Evolutionary conservation across 2,329 filamentous ascomycete species (phyloP).

Genomic region (Chalara sp.): DNA sequence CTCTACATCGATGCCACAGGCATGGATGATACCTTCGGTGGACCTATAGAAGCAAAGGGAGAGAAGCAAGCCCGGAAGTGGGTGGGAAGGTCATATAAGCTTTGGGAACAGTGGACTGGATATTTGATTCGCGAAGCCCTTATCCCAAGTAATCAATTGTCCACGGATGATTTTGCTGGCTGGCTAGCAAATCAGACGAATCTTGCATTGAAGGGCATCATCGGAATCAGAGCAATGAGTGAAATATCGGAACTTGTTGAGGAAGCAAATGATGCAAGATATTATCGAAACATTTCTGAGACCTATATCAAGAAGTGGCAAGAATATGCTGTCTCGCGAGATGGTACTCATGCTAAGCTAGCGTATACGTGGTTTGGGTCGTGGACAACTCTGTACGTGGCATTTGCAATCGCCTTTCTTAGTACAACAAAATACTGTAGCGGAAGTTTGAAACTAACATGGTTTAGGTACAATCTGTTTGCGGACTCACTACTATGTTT

Average conservation of each 20-base stretch:
- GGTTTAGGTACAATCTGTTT: conserved; percentile 44
- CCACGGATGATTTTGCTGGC: conserved; percentile 65
- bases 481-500: conserved; percentile 73
- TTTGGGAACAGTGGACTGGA: conserved; percentile 65
- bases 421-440: no score
- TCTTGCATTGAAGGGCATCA: conserved; percentile 68
- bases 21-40: conserved; percentile 57
- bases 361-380: conserved; percentile 69
- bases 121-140: conserved; percentile 60
- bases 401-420: not conserved
- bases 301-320: conserved; percentile 61
- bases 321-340: conserved; percentile 53
- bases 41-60: conserved; percentile 39
- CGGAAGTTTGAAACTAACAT: no score
- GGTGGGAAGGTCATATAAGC: conserved; percentile 51
- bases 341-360: conserved; percentile 60
- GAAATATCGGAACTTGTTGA: conserved; percentile 54
- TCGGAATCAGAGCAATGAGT: conserved; percentile 73
- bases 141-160: conserved; percentile 59
- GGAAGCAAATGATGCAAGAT: conserved; percentile 45
- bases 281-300: conserved; percentile 55
- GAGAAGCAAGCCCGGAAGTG: conserved; percentile 52
- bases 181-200: conserved; percentile 65
- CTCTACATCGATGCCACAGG: conserved; percentile 40
- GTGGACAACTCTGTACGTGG: conserved; percentile 63